Conservation (phyloP, 257 asterid genomes). For the Petrea volubilis region DNA sequence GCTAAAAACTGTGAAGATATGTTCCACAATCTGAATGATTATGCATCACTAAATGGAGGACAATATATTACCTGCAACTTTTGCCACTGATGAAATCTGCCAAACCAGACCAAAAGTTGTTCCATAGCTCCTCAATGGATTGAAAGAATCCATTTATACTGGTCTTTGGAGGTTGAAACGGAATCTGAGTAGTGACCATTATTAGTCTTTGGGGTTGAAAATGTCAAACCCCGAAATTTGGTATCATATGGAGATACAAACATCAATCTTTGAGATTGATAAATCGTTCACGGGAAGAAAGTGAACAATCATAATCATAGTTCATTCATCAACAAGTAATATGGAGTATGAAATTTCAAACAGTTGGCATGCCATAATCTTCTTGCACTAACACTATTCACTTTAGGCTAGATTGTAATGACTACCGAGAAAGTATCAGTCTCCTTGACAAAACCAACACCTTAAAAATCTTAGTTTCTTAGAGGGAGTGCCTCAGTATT, state of each 20-base stretch:
- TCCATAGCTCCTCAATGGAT: slow-evolving; percentile 77
- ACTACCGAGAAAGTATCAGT: background rate
- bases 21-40: background rate
- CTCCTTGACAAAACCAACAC: background rate
- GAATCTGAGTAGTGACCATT: slow-evolving; percentile 47
- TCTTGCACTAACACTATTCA: background rate
- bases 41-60: background rate
- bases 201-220: background rate
- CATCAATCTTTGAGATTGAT: background rate
- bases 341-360: background rate
- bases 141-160: slow-evolving; percentile 70
- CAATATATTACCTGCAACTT: slow-evolving; percentile 71
- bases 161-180: slow-evolving; percentile 83
- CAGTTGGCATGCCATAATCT: slow-evolving; percentile 1
- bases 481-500: background rate
- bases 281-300: background rate
- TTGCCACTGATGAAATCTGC: slow-evolving; percentile 72
- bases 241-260: background rate
- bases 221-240: background rate
- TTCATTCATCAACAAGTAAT: background rate
- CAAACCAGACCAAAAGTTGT: slow-evolving; percentile 54
- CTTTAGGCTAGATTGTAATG: background rate
- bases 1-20: background rate
- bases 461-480: background rate
- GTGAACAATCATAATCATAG: background rate